phyloP scores from a whole-genome alignment of 148 eudicot genomes.

The Rheum nobile region DNA sequence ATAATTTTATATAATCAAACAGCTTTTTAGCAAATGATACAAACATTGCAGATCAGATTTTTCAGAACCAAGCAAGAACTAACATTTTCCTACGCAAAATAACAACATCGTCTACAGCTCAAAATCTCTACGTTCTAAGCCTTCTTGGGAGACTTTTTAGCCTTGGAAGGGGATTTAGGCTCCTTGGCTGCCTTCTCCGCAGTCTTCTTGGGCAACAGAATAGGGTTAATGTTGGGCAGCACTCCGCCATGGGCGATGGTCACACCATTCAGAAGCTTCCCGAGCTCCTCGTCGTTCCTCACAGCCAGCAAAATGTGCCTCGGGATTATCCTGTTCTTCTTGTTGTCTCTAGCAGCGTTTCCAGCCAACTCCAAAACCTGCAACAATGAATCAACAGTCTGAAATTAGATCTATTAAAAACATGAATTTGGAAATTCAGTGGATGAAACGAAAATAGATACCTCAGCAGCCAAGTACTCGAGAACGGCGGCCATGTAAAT shows the following conservation, averaged over 20 bases:
- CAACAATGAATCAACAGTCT: background rate
- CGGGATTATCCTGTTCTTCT: background rate
- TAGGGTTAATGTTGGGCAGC: conserved; percentile 53
- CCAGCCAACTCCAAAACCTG: conserved; percentile 1
- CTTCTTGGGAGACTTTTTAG: conserved; percentile 49
- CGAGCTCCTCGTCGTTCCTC: conserved; percentile 1
- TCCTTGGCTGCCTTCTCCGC: conserved; percentile 30
- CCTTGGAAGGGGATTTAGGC: conserved; percentile 41
- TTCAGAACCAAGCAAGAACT: background rate
- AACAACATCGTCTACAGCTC: background rate
- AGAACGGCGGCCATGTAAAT: conserved; percentile 66
- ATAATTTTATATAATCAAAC: background rate
- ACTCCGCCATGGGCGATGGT: conserved; percentile 55
- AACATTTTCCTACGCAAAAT: background rate
- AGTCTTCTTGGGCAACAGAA: conserved; percentile 48
- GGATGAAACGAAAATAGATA: background rate
- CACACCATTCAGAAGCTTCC: background rate
- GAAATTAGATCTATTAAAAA: background rate
- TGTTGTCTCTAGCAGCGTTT: background rate
- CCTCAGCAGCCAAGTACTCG: conserved; percentile 74
- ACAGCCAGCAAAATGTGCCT: background rate
- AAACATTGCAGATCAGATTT: background rate
- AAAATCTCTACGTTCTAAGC: background rate
- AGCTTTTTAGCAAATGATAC: background rate
- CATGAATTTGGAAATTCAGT: no score